These are phyloP conservation scores for Geotrichum europaeum DNA, from an alignment of 1,139 yeast genomes.

Conservation along the genomic window DNA sequence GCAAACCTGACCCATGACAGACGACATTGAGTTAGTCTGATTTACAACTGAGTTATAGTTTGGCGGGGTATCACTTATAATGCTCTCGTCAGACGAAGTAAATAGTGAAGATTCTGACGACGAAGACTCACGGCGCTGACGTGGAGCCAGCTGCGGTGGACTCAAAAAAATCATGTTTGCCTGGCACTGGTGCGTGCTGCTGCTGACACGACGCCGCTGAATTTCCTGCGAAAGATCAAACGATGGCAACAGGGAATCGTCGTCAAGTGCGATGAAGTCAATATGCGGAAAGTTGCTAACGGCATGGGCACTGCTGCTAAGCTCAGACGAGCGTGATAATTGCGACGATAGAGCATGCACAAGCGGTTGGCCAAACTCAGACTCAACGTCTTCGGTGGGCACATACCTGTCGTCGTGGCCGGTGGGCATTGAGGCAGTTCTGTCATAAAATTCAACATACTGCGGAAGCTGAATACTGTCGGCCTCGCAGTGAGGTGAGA, in stretches of 20 bases:
- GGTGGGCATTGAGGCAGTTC: not conserved
- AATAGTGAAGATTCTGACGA: not conserved
- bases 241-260: not conserved
- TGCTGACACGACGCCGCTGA: not conserved
- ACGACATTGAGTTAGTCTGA: not conserved
- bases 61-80: not conserved
- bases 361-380: constrained; percentile 9
- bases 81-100: not conserved
- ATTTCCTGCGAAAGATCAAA: constrained; percentile 3
- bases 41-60: not conserved
- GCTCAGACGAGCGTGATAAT: constrained; percentile 5
- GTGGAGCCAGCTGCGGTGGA: not conserved
- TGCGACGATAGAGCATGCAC: constrained; percentile 12
- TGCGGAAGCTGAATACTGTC: constrained; percentile 68
- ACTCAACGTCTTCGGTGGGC: not conserved
- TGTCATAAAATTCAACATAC: constrained; percentile 33
- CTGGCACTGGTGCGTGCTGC: too few relatives aligned
- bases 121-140: not conserved
- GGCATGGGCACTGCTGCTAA: not conserved
- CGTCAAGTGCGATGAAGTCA: not conserved
- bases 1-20: not conserved
- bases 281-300: not conserved
- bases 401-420: not conserved
- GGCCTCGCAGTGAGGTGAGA: constrained; percentile 65
- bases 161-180: not conserved